Evolutionary conservation across 176 grass and related monocot species (phyloP).

Genomic region (Oryza rufipogon): DNA sequence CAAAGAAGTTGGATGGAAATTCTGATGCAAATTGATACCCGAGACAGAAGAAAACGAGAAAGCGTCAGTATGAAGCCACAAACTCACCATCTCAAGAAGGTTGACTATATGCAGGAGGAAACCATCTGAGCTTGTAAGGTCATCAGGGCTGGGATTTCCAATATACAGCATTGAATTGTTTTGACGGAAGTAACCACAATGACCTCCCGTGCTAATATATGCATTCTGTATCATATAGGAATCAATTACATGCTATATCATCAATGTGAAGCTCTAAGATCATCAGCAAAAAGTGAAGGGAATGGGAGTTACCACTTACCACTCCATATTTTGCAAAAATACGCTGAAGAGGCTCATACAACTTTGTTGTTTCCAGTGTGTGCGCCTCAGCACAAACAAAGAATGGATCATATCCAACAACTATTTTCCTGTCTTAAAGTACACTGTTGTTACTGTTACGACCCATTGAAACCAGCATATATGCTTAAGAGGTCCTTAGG

Average conservation of each 20-base stretch:
- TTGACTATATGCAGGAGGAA: slow-evolving; percentile 49
- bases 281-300: neutral
- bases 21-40: neutral
- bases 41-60: neutral
- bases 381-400: slow-evolving; percentile 23
- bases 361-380: neutral
- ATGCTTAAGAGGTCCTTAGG: neutral
- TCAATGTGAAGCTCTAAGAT: neutral
- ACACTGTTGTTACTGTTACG: neutral
- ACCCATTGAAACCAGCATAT: neutral
- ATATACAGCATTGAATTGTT: slow-evolving; percentile 40
- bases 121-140: slow-evolving; percentile 25
- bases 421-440: slow-evolving; percentile 57
- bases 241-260: neutral
- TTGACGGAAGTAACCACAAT: slow-evolving; percentile 38
- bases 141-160: slow-evolving; percentile 28
- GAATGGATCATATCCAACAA: slow-evolving; percentile 49
- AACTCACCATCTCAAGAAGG: slow-evolving; percentile 49
- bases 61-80: neutral
- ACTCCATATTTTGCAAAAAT: slow-evolving; percentile 53
- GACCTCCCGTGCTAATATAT: slow-evolving; percentile 38
- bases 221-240: slow-evolving; percentile 24
- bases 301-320: slow-evolving; percentile 59
- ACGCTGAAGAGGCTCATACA: neutral
- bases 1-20: neutral